A percentile compares a stretch with the other conserved stretches of the same genome.
Evolutionary conservation across 2,329 filamentous ascomycete genomes (phyloP).

Genomic region (Pezicula radicicola): DNA sequence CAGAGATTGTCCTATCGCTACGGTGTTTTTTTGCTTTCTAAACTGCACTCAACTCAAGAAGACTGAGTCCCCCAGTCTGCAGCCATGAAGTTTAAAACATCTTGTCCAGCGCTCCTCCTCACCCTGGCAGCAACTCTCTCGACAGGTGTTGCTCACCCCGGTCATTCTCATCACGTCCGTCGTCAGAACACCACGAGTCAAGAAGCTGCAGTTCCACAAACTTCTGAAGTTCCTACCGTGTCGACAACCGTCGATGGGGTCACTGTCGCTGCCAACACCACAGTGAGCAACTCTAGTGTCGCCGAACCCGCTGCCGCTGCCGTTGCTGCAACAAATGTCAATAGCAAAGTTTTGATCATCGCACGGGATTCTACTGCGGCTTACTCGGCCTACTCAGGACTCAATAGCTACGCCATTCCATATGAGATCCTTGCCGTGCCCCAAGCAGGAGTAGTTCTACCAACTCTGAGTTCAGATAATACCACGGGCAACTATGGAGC

Average conservation of each 20-base stretch:
- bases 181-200: too few species aligned
- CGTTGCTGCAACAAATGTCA: conserved; percentile 7
- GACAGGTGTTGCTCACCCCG: too few species aligned
- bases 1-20: too few species aligned
- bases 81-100: too few species aligned
- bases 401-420: conserved; percentile 60
- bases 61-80: too few species aligned
- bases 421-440: conserved; percentile 54
- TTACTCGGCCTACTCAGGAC: conserved; percentile 46
- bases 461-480: conserved; percentile 43
- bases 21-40: too few species aligned
- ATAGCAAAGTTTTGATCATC: conserved; percentile 51
- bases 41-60: too few species aligned
- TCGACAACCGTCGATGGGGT: conserved; percentile 10
- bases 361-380: conserved; percentile 48
- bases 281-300: conserved; percentile 1
- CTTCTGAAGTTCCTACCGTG: conserved; percentile 5
- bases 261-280: conserved; percentile 14
- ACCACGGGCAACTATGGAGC: conserved; percentile 55
- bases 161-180: too few species aligned
- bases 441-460: conserved; percentile 46
- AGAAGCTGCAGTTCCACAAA: too few species aligned
- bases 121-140: too few species aligned
- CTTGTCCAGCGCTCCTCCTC: too few species aligned
- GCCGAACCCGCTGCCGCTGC: not conserved